Evolutionary conservation across 306 rosid genomes (phyloP).

Genomic region (Quercus dentata): DNA sequence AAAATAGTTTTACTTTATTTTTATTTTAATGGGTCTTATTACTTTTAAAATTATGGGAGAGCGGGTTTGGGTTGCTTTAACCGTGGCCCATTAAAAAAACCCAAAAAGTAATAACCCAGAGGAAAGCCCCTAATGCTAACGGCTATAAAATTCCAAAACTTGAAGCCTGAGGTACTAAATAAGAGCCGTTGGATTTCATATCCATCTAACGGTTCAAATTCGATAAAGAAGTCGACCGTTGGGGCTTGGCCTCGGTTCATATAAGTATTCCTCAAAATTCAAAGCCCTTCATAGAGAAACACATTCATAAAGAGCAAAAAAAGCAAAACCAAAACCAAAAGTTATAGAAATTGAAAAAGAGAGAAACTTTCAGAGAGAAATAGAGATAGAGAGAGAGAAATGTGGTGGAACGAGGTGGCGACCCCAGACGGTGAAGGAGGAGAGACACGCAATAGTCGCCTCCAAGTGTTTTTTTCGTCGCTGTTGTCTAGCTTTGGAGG

Average conservation of each 20-base stretch:
- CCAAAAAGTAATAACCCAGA: too few species aligned
- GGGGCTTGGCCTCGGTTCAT: constrained; percentile 15
- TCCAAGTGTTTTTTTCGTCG: constrained; percentile 62
- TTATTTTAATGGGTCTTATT: too few species aligned
- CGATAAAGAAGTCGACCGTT: constrained; percentile 37
- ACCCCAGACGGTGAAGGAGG: constrained; percentile 34
- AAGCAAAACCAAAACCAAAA: not conserved
- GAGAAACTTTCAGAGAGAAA: not conserved
- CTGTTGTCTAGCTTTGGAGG: constrained; percentile 69
- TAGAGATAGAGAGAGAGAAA: not conserved
- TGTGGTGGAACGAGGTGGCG: constrained; percentile 54
- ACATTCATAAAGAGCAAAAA: not conserved
- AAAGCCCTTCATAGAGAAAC: not conserved
- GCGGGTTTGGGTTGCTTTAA: too few species aligned
- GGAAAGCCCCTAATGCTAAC: constrained; percentile 19
- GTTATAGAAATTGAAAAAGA: not conserved
- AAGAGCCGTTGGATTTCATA: constrained; percentile 22
- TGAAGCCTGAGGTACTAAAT: not conserved
- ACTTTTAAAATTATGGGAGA: not conserved
- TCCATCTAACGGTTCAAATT: constrained; percentile 29
- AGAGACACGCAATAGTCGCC: constrained; percentile 64
- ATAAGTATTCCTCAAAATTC: constrained; percentile 2
- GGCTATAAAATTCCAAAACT: constrained; percentile 37
- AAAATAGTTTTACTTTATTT: too few species aligned
- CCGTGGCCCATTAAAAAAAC: too few species aligned